Conservation (phyloP, 2,329 filamentous ascomycete species). For the Cladorrhinum sp. region DNA sequence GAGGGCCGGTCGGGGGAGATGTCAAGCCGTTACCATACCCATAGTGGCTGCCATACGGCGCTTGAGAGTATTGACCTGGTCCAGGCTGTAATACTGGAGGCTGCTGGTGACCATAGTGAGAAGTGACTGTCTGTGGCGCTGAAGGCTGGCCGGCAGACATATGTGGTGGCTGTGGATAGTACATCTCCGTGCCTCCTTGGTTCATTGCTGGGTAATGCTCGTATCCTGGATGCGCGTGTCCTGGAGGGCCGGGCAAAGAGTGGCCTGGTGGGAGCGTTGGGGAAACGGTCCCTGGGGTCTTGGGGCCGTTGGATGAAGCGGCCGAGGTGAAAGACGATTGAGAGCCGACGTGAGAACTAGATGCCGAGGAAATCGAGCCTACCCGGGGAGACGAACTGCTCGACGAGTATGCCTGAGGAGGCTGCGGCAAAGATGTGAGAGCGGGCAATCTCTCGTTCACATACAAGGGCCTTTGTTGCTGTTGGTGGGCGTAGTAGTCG, state of each 20-base stretch:
- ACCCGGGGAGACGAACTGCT: conserved; percentile 72
- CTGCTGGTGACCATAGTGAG: conserved; percentile 72
- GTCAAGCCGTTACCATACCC: conserved; percentile 73
- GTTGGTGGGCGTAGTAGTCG: conserved; percentile 69
- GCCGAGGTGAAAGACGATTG: conserved; percentile 55
- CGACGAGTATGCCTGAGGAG: conserved; percentile 67
- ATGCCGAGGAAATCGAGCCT: conserved; percentile 66
- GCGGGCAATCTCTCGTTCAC: conserved; percentile 68
- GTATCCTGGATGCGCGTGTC: conserved; percentile 40
- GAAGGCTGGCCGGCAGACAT: conserved; percentile 75
- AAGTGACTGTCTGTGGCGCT: conserved; percentile 72
- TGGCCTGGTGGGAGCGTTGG: conserved; percentile 58
- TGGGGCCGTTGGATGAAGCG: conserved; percentile 61
- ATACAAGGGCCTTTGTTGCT: conserved; percentile 63
- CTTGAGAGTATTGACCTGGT: conserved; percentile 63
- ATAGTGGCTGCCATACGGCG: conserved; percentile 66
- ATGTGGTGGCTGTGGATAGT: conserved; percentile 69
- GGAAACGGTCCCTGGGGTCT: conserved; percentile 62
- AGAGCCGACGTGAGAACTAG: conserved; percentile 50
- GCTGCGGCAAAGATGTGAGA: conserved; percentile 64
- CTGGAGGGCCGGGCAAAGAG: conserved; percentile 40
- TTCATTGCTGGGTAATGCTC: conserved; percentile 68
- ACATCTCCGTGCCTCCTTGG: conserved; percentile 77
- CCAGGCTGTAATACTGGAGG: conserved; percentile 72
- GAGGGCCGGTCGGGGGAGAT: conserved; percentile 69